Evolutionary conservation across 2,329 filamentous ascomycete species (phyloP).

Genomic region (Penicillium decumbens): DNA sequence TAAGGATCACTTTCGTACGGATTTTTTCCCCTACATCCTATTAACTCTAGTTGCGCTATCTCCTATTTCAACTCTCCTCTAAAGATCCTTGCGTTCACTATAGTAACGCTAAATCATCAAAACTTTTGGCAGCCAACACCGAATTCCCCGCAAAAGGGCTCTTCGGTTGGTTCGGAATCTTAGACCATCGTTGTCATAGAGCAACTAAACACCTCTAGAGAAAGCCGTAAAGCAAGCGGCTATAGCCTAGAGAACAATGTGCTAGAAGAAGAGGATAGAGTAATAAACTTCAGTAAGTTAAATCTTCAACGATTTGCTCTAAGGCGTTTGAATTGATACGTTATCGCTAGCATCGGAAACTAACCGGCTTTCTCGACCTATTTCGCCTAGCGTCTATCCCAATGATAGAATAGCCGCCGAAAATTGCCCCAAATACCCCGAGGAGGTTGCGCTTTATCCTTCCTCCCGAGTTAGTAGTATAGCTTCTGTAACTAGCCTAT

Average conservation of each 20-base stretch:
- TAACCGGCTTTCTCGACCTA: no score
- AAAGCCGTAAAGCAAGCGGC: not conserved
- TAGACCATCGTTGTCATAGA: not conserved
- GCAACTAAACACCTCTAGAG: not conserved
- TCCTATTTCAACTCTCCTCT: not conserved
- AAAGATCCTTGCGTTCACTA: not conserved
- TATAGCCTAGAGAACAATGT: not conserved
- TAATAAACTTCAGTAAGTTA: not conserved
- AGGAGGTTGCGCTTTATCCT: slow-evolving; percentile 4
- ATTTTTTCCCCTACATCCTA: not conserved
- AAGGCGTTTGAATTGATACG: no score
- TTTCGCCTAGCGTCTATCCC: no score
- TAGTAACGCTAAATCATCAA: not conserved
- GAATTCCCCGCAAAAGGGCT: not conserved
- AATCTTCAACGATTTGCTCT: no score
- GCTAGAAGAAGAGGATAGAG: not conserved
- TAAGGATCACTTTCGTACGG: not conserved
- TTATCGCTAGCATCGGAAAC: no score
- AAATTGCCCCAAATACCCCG: slow-evolving; percentile 1
- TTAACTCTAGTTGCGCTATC: not conserved
- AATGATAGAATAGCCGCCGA: not conserved
- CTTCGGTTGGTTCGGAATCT: not conserved
- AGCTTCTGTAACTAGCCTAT: slow-evolving; percentile 1
- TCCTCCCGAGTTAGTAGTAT: slow-evolving; percentile 5
- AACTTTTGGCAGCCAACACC: not conserved